phyloP scores from a whole-genome alignment of 176 grass and related monocot genomes.

The Cenchrus fungigraminus region DNA sequence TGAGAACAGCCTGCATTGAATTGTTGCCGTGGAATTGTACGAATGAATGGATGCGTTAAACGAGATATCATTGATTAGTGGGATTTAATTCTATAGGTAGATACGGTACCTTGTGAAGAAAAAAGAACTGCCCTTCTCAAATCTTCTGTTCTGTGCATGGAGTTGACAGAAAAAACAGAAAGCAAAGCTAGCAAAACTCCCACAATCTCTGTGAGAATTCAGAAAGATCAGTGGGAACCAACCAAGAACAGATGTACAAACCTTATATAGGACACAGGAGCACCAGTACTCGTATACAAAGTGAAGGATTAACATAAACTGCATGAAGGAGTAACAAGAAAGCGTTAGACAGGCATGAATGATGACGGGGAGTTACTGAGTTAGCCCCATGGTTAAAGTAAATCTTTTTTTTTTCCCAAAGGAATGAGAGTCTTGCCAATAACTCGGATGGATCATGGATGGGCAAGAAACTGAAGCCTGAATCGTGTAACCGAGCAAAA shows the following conservation, averaged over 20 bases:
- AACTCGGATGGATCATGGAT: constrained; percentile 50
- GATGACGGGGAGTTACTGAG: constrained; percentile 3
- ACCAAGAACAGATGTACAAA: neutral
- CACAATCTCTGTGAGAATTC: neutral
- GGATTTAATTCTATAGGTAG: neutral
- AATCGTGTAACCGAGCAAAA: constrained; percentile 29
- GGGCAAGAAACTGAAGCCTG: constrained; percentile 18
- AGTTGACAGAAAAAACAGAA: neutral
- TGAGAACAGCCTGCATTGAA: constrained; percentile 10
- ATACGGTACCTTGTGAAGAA: constrained; percentile 35
- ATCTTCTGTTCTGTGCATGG: constrained; percentile 12
- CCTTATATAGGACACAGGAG: constrained; percentile 24
- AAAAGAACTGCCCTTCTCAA: neutral
- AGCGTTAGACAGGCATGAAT: constrained; percentile 35
- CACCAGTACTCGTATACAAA: neutral
- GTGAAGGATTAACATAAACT: neutral
- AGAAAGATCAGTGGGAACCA: neutral
- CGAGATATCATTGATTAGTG: neutral
- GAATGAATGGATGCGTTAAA: neutral
- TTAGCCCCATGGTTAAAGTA: neutral
- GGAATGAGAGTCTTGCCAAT: constrained; percentile 4
- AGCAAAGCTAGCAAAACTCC: neutral
- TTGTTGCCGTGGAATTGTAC: constrained; percentile 34
- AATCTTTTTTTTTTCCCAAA: neutral
- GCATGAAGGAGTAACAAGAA: neutral